phyloP scores from a whole-genome alignment of 2,329 filamentous ascomycete species.

The Claviceps arundinis region DNA sequence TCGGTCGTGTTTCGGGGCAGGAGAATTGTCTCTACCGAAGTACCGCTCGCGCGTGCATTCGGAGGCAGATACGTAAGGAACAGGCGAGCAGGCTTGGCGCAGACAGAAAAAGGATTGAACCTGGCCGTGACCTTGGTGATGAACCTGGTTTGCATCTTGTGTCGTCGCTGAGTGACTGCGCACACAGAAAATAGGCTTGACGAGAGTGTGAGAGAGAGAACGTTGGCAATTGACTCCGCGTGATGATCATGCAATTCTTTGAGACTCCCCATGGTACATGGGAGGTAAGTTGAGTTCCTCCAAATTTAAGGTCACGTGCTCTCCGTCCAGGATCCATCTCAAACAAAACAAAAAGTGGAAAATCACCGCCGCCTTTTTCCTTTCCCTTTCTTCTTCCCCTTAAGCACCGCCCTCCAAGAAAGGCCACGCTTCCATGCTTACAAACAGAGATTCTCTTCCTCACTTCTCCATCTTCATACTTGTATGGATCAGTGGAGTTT shows the following conservation, averaged over 20 bases:
- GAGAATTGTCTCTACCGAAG: slow-evolving; percentile 67
- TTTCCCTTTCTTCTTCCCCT: slow-evolving; percentile 2
- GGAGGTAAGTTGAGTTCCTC: not conserved
- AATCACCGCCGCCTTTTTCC: not conserved
- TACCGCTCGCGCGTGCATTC: slow-evolving; percentile 56
- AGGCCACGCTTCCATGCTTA: slow-evolving; percentile 14
- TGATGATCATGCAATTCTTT: not conserved
- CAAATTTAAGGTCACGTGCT: slow-evolving; percentile 7
- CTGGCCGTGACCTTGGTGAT: slow-evolving; percentile 71
- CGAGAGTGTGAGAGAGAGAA: not conserved
- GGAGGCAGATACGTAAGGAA: slow-evolving; percentile 79
- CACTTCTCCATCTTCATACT: not conserved
- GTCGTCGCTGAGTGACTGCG: too few relatives aligned
- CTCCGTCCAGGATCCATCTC: not conserved
- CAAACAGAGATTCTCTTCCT: slow-evolving; percentile 9
- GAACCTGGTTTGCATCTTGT: slow-evolving; percentile 69
- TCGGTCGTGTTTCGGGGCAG: slow-evolving; percentile 58
- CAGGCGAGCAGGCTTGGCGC: slow-evolving; percentile 70
- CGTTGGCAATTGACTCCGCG: not conserved
- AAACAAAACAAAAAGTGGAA: slow-evolving; percentile 1
- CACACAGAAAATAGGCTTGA: too few relatives aligned
- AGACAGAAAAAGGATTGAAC: slow-evolving; percentile 83
- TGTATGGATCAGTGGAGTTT: not conserved
- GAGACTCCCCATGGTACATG: not conserved
- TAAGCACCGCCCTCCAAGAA: slow-evolving; percentile 13